Conservation (phyloP, 164 flowering plant species). For the Protea cynaroides region DNA sequence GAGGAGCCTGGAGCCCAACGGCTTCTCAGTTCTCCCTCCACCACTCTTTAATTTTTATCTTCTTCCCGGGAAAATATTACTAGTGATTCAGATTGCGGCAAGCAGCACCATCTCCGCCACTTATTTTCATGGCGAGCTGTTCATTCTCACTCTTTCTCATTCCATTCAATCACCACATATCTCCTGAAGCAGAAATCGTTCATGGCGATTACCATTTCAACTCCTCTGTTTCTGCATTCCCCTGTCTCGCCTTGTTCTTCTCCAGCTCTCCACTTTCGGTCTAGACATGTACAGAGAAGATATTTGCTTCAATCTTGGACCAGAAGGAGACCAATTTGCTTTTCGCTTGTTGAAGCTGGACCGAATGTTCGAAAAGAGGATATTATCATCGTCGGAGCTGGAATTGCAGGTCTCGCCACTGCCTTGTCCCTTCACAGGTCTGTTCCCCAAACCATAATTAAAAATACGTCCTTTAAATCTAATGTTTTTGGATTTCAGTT, state of each 20-base stretch:
- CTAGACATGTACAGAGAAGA: constrained; percentile 1
- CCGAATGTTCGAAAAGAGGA: constrained; percentile 38
- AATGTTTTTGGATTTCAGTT: not conserved
- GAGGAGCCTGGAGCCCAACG: too few species aligned
- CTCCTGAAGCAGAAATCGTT: not conserved
- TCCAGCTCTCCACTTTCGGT: not conserved
- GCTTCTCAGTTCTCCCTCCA: too few species aligned
- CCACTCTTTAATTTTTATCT: not conserved
- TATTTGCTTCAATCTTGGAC: constrained; percentile 7
- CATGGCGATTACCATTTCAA: constrained; percentile 1
- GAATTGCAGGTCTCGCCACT: constrained; percentile 87
- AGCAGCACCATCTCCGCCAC: constrained; percentile 15
- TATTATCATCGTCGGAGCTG: constrained; percentile 73
- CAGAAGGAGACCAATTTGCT: constrained; percentile 12
- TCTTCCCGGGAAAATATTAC: not conserved
- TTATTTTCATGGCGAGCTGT: constrained; percentile 6
- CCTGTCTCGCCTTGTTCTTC: constrained; percentile 10
- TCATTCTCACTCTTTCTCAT: not conserved
- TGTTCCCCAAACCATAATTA: not conserved
- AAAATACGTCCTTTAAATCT: not conserved
- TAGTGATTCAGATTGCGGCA: not conserved
- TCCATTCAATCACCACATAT: not conserved
- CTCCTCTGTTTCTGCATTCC: constrained; percentile 7
- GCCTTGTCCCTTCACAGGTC: constrained; percentile 78
- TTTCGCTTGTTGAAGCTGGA: constrained; percentile 14